Percentiles rank a stretch among this genome's conserved stretches.
phyloP scores from a whole-genome alignment of 495 filamentous ascomycete genomes.

The Penicillium antarcticum region DNA sequence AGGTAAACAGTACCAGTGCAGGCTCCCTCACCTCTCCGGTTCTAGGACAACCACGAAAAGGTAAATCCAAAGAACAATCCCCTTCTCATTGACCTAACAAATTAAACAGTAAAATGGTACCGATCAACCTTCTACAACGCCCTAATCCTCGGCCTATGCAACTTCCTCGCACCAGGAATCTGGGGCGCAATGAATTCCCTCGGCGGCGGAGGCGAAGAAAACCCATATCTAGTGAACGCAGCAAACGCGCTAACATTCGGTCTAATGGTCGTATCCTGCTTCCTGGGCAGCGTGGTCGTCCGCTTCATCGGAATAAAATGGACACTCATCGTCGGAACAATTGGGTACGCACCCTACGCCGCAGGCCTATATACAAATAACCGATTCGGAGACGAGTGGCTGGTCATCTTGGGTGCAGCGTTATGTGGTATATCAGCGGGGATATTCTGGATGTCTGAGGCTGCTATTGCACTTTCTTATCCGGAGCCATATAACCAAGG shows the following conservation, averaged over 20 bases:
- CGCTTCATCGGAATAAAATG: conserved; percentile 61
- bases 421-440: conserved; percentile 63
- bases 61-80: conserved; percentile 13
- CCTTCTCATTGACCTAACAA: not conserved
- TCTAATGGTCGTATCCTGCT: conserved; percentile 63
- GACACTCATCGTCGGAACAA: conserved; percentile 60
- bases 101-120: conserved; percentile 56
- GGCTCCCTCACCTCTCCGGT: conserved; percentile 1
- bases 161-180: conserved; percentile 61
- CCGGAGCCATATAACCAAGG: conserved; percentile 62
- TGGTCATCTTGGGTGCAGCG: conserved; percentile 60
- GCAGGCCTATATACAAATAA: conserved; percentile 67
- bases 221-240: conserved; percentile 64
- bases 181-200: conserved; percentile 70
- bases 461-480: conserved; percentile 62
- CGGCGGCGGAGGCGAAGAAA: conserved; percentile 60
- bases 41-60: conserved; percentile 13
- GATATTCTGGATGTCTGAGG: conserved; percentile 66
- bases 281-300: conserved; percentile 51
- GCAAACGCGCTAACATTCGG: conserved; percentile 66
- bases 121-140: conserved; percentile 62
- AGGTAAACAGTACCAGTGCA: conserved; percentile 6
- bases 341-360: conserved; percentile 63
- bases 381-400: conserved; percentile 60
- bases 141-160: conserved; percentile 59